Evolutionary conservation across 768 basidiomycete genomes (phyloP).

Genomic region (Boletus reticulatus): DNA sequence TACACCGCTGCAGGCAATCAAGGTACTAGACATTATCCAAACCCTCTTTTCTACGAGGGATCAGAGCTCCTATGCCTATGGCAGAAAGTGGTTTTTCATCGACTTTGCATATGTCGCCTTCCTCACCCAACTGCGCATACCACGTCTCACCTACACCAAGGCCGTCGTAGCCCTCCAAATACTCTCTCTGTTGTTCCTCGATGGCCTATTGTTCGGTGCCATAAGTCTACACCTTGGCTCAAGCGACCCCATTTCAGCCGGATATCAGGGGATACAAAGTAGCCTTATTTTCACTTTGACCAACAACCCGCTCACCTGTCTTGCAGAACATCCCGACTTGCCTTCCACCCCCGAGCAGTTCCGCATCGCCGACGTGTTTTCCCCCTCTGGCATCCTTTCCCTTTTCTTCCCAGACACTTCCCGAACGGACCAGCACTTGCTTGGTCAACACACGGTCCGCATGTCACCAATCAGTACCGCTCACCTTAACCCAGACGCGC

Average conservation of each 20-base stretch:
- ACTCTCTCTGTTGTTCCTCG: constrained; percentile 55
- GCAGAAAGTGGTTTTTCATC: constrained; percentile 69
- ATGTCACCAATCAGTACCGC: constrained; percentile 95
- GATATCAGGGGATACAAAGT: constrained; percentile 33
- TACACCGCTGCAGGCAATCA: constrained; percentile 50
- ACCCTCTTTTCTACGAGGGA: constrained; percentile 47
- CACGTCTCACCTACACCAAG: constrained; percentile 65
- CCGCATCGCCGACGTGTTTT: constrained; percentile 47
- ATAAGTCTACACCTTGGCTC: constrained; percentile 55
- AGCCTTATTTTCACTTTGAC: constrained; percentile 3
- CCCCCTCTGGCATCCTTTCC: constrained; percentile 50
- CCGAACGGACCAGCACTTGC: constrained; percentile 56
- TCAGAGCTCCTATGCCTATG: constrained; percentile 44
- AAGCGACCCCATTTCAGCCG: constrained; percentile 6
- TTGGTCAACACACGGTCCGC: constrained; percentile 88
- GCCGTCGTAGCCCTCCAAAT: constrained; percentile 65
- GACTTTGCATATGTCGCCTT: constrained; percentile 60
- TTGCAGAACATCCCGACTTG: constrained; percentile 35
- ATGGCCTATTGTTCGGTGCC: constrained; percentile 71
- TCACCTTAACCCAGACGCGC: constrained; percentile 73
- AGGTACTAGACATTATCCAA: constrained; percentile 67
- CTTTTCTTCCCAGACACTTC: constrained; percentile 31
- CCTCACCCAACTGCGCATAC: constrained; percentile 68
- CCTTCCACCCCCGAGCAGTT: constrained; percentile 45
- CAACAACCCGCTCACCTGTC: constrained; percentile 3